These are phyloP conservation scores for Pleurotus platypus DNA, from an alignment of 768 basidiomycete species.

Conservation along the genomic window DNA sequence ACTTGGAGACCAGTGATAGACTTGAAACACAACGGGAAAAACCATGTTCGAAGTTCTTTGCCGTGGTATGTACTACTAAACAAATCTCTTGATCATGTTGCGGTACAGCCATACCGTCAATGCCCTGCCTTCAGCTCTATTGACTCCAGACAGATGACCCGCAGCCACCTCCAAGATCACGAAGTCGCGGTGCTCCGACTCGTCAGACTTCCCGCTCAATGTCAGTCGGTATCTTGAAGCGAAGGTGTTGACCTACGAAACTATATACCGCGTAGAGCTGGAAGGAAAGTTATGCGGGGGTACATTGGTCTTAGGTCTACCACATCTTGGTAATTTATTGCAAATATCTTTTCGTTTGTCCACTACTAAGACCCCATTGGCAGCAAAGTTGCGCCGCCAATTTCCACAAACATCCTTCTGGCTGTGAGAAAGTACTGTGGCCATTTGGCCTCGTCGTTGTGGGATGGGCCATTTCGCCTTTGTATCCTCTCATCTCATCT, in stretches of 20 bases:
- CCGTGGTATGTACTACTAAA: too few species aligned
- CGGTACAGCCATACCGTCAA: conserved; percentile 79
- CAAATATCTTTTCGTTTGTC: too few species aligned
- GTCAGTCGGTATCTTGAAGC: conserved; percentile 27
- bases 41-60: conserved; percentile 55
- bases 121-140: background rate
- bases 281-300: too few species aligned
- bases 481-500: too few species aligned
- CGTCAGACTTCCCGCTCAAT: conserved; percentile 69
- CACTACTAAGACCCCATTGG: too few species aligned
- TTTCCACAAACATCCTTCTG: too few species aligned
- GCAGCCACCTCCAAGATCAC: conserved; percentile 88
- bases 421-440: too few species aligned
- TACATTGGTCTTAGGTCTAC: conserved; percentile 40
- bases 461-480: too few species aligned
- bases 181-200: conserved; percentile 78
- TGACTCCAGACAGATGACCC: conserved; percentile 30
- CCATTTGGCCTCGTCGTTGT: too few species aligned
- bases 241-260: conserved; percentile 81
- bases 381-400: too few species aligned
- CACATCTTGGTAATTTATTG: too few species aligned
- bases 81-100: conserved; percentile 69
- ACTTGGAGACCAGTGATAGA: conserved; percentile 37
- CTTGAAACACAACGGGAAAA: conserved; percentile 38
- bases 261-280: conserved; percentile 80